These are phyloP conservation scores for Penicillium waksmanii DNA, from an alignment of 495 filamentous ascomycete species.

Conservation along the genomic window DNA sequence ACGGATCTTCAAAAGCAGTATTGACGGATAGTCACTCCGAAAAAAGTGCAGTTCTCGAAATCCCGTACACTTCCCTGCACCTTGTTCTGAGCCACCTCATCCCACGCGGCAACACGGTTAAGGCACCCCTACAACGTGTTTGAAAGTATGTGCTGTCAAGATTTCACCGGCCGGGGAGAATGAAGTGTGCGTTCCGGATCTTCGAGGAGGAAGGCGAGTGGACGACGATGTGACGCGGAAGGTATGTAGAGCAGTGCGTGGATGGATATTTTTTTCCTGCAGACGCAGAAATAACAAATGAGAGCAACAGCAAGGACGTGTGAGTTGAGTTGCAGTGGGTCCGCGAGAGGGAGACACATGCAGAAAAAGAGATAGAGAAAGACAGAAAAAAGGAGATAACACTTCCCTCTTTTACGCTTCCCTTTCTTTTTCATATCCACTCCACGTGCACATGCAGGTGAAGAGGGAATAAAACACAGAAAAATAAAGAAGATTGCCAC, in stretches of 20 bases:
- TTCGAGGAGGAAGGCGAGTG: conserved; percentile 6
- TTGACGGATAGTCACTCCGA: background rate
- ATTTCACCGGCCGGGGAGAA: conserved; percentile 14
- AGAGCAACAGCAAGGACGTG: conserved; percentile 15
- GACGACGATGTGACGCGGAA: conserved; percentile 12
- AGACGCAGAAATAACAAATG: conserved; percentile 19
- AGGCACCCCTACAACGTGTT: conserved; percentile 3
- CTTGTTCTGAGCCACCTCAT: background rate
- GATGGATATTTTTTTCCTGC: conserved; percentile 15
- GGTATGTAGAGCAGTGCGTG: conserved; percentile 10
- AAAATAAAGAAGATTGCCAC: conserved; percentile 30
- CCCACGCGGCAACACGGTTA: conserved; percentile 5
- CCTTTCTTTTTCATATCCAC: background rate
- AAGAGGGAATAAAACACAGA: conserved; percentile 21
- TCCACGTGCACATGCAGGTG: conserved; percentile 1
- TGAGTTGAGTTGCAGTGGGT: conserved; percentile 13
- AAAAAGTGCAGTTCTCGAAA: background rate
- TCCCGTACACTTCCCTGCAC: background rate
- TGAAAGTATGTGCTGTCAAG: conserved; percentile 12
- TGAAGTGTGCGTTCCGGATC: conserved; percentile 9
- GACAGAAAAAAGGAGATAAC: conserved; percentile 5
- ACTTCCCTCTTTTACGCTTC: background rate
- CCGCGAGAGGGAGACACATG: conserved; percentile 9
- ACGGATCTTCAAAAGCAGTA: background rate
- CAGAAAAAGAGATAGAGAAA: conserved; percentile 18